Conservation (phyloP, 169 alveolate species). For the Amoebophrya sp. region DNA sequence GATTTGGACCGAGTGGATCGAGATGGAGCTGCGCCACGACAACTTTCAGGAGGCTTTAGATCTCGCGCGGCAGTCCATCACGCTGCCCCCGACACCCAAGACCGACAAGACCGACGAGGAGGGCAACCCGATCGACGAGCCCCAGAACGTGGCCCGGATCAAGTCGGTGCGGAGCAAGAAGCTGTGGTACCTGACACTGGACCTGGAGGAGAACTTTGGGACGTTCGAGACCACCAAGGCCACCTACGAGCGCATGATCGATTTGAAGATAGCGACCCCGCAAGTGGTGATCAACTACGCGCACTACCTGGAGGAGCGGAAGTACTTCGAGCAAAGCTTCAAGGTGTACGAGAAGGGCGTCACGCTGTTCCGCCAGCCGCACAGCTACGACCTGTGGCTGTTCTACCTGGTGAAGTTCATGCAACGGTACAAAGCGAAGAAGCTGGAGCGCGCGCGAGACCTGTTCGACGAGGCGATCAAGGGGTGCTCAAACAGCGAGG, state of each 20-base stretch:
- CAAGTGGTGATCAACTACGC: conserved; percentile 48
- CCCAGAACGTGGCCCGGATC: background rate
- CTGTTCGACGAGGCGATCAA: conserved; percentile 61
- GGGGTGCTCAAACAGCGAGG: conserved; percentile 39
- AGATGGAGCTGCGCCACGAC: conserved; percentile 30
- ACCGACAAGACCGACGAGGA: background rate
- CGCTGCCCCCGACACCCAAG: background rate
- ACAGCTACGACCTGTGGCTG: conserved; percentile 71
- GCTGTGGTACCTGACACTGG: background rate
- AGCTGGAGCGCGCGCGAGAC: conserved; percentile 82
- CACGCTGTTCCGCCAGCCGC: conserved; percentile 77
- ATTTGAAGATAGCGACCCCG: conserved; percentile 47
- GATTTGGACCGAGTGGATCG: conserved; percentile 45
- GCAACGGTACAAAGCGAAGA: conserved; percentile 58
- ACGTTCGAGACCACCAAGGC: conserved; percentile 43
- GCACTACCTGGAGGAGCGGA: conserved; percentile 38
- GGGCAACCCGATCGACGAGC: too few relatives aligned
- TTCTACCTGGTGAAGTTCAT: conserved; percentile 67
- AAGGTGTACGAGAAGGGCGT: conserved; percentile 77
- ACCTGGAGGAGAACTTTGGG: conserved; percentile 49
- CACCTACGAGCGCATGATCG: conserved; percentile 48
- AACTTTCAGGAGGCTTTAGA: background rate
- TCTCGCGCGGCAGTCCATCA: background rate
- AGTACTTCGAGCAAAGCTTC: conserved; percentile 71
- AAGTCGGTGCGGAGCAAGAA: background rate